Evolutionary conservation across 306 rosid species (phyloP).

Genomic region (Quercus agrifolia): DNA sequence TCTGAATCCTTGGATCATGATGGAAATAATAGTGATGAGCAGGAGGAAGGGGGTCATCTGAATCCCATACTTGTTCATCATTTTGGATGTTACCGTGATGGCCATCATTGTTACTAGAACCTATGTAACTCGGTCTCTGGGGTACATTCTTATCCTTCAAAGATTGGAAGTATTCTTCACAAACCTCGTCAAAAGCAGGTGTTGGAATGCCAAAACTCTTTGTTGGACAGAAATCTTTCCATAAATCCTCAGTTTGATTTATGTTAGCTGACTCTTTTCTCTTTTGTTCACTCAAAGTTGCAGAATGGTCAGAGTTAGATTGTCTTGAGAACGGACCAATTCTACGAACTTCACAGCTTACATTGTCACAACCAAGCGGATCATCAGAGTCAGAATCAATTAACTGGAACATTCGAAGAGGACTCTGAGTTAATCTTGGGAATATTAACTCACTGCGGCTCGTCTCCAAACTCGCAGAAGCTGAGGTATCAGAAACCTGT

Average conservation of each 20-base stretch:
- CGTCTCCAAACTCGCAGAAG: constrained; percentile 37
- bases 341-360: constrained; percentile 11
- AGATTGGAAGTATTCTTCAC: constrained; percentile 56
- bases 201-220: constrained; percentile 59
- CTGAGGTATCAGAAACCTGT: constrained; percentile 32
- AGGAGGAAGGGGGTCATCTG: constrained; percentile 44
- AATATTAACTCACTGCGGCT: constrained; percentile 35
- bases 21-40: constrained; percentile 75
- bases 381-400: constrained; percentile 80
- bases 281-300: constrained; percentile 23
- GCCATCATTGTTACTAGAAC: constrained; percentile 1
- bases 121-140: constrained; percentile 16
- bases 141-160: constrained; percentile 27
- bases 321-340: constrained; percentile 18
- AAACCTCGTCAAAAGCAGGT: constrained; percentile 76
- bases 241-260: constrained; percentile 40
- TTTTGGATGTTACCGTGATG: constrained; percentile 28
- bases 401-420: constrained; percentile 77
- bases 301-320: constrained; percentile 7
- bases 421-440: constrained; percentile 61
- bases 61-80: constrained; percentile 41
- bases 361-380: constrained; percentile 25
- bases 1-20: constrained; percentile 59
- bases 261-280: constrained; percentile 10
- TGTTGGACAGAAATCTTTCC: constrained; percentile 61